These are phyloP conservation scores for Tolypocladium tundrense DNA, from an alignment of 2,329 filamentous ascomycete species.

Conservation along the genomic window DNA sequence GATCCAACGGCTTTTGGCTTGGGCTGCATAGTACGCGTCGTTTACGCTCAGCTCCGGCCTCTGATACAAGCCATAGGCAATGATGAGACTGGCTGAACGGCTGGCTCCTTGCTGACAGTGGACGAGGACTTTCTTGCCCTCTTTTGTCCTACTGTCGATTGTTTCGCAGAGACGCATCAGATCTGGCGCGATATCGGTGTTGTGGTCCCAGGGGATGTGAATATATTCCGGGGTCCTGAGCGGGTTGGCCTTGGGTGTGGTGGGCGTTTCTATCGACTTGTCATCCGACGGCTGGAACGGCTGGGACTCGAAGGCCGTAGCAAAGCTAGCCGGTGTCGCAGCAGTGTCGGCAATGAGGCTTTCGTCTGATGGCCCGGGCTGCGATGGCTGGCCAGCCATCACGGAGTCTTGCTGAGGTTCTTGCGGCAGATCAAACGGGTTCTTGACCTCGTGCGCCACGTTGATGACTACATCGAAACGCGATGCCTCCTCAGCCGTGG, in stretches of 20 bases:
- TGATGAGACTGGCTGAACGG: conserved; percentile 75
- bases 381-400: conserved; percentile 14
- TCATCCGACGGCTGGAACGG: conserved; percentile 29
- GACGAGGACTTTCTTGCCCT: conserved; percentile 69
- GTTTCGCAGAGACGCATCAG: conserved; percentile 64
- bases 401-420: conserved; percentile 14
- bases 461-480: conserved; percentile 78
- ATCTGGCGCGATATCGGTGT: conserved; percentile 74
- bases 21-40: conserved; percentile 72
- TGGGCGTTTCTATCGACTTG: conserved; percentile 34
- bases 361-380: conserved; percentile 20
- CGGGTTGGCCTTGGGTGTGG: conserved; percentile 40
- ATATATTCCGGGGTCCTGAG: conserved; percentile 65
- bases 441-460: conserved; percentile 70
- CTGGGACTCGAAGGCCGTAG: conserved; percentile 51
- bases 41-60: conserved; percentile 69
- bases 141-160: conserved; percentile 61
- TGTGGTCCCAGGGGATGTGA: conserved; percentile 81
- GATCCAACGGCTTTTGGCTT: conserved; percentile 76
- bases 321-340: conserved; percentile 45
- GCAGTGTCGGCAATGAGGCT: conserved; percentile 44
- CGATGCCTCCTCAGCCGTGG: conserved; percentile 65
- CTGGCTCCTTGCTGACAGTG: conserved; percentile 84
- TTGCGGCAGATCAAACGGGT: conserved; percentile 49
- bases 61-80: conserved; percentile 74